A percentile compares a stretch with the other conserved stretches of the same genome.
These are phyloP conservation scores for Tolypocladium paradoxum DNA, from an alignment of 2,329 filamentous ascomycete genomes.

Conservation along the genomic window DNA sequence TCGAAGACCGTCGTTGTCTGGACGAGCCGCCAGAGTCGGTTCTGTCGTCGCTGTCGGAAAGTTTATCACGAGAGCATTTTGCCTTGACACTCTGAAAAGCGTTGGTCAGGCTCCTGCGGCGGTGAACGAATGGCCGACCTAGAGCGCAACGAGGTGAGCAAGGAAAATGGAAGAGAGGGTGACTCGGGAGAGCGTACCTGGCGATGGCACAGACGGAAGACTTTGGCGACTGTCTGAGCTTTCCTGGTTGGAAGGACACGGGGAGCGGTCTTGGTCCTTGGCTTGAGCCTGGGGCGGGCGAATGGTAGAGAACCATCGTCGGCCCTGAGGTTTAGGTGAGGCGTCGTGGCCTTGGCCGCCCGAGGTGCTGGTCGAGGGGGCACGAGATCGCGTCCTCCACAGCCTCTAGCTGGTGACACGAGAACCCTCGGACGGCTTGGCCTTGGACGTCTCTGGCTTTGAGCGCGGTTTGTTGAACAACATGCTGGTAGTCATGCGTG, in stretches of 20 bases:
- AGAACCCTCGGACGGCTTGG: slow-evolving; percentile 2
- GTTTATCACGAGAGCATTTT: slow-evolving; percentile 14
- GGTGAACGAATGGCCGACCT: slow-evolving; percentile 4
- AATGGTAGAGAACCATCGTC: slow-evolving; percentile 11
- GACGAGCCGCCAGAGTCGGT: background rate
- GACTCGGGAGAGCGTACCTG: background rate
- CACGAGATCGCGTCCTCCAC: slow-evolving; percentile 13
- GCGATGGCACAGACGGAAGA: background rate
- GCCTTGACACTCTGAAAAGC: slow-evolving; percentile 17
- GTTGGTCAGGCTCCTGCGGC: slow-evolving; percentile 17
- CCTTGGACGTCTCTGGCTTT: slow-evolving; percentile 3
- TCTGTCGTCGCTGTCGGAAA: slow-evolving; percentile 4
- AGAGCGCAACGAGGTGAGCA: background rate
- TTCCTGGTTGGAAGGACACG: background rate
- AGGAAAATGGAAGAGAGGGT: background rate
- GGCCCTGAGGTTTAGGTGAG: background rate
- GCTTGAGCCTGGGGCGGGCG: slow-evolving; percentile 3
- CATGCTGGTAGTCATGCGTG: slow-evolving; percentile 9
- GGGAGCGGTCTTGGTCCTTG: background rate
- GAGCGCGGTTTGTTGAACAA: slow-evolving; percentile 10
- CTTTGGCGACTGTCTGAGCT: background rate
- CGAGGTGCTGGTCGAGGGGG: background rate
- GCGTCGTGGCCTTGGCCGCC: slow-evolving; percentile 1
- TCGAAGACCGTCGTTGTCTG: background rate
- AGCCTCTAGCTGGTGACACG: slow-evolving; percentile 15